These are phyloP conservation scores for Colletotrichum limetticola DNA, from an alignment of 2,329 filamentous ascomycete species.

Conservation along the genomic window DNA sequence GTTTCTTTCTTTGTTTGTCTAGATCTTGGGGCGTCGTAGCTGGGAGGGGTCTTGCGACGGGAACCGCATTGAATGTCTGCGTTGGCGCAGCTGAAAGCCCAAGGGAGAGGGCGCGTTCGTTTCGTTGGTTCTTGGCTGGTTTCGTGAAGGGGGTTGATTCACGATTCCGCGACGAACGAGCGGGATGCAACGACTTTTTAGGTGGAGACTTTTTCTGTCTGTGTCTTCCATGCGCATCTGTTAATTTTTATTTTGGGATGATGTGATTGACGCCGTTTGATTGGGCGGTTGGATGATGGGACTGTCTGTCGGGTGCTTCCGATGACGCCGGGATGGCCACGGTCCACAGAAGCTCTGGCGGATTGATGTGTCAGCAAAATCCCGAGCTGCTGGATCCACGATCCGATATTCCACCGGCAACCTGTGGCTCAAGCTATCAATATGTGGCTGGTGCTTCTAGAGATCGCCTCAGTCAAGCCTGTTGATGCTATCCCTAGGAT, in stretches of 20 bases:
- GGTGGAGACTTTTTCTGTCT: not conserved
- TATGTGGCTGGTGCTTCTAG: not conserved
- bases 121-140: constrained; percentile 6
- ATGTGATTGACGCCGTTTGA: constrained; percentile 23
- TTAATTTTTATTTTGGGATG: constrained; percentile 4
- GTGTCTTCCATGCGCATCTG: not conserved
- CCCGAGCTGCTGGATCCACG: too few species aligned
- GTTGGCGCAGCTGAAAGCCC: not conserved
- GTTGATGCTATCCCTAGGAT: too few species aligned
- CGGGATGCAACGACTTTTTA: constrained; percentile 24
- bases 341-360: not conserved
- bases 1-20: constrained; percentile 7
- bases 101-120: not conserved
- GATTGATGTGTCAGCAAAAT: not conserved
- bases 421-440: not conserved
- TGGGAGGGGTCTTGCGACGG: constrained; percentile 3
- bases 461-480: too few species aligned
- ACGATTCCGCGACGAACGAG: not conserved
- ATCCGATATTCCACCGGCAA: not conserved
- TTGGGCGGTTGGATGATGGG: not conserved
- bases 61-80: constrained; percentile 9
- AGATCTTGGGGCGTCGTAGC: not conserved
- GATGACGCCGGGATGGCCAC: constrained; percentile 13
- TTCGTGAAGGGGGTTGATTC: constrained; percentile 1
- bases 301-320: not conserved